Evolutionary conservation across 441 rosid genomes (phyloP), one percentile per base, ranked within the genome.

Genomic region (Erodium trifolium): DNA sequence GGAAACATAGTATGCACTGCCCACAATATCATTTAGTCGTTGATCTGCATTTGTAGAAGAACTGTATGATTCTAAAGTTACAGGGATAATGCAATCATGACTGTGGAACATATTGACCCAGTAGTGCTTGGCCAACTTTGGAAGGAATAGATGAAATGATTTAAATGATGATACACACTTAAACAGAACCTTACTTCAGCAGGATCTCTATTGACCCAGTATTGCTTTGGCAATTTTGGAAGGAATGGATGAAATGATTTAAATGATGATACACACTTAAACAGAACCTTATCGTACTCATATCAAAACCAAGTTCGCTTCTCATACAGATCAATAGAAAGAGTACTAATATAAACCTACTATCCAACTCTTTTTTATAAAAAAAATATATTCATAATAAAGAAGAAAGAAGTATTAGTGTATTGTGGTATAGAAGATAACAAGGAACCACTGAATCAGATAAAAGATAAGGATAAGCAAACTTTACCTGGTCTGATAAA

Each of bases 1-100:
- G 53, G 98, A 94, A 73, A 95, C 98, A 66, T 95, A 95, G 77
- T 90, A 89, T 4, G 97, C 98, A 74, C 98, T 95, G 62, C 99
- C 99, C 71, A 95, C 99, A 64, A 95, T 95, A 78, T 92, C 99
- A 73, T 90, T 90, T n/a, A 95, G 92, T 78, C 92, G 86, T 78
- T 88, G 93, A 78, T 92, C 99, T 94, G 82, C 63, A 57, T 53
- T n/a, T 17, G 23, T 53, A 53, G 60, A 53, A 16, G 60, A 53
- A 53, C 23, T 53, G 60, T n/a, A 53, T 53, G 60, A 53, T 53
- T 53, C 5, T 1, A 53, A n/a, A 53, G 23, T 53, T 53, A 53
- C 9, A 53, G 60, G 8, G 60, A 53, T 5, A 53, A 53, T 4
- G 60, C 60, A 53, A n/a, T 53, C 19, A 16, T 5, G 19, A 53